Conservation (phyloP, 257 asterid species). For the Solanum bukasovii region DNA sequence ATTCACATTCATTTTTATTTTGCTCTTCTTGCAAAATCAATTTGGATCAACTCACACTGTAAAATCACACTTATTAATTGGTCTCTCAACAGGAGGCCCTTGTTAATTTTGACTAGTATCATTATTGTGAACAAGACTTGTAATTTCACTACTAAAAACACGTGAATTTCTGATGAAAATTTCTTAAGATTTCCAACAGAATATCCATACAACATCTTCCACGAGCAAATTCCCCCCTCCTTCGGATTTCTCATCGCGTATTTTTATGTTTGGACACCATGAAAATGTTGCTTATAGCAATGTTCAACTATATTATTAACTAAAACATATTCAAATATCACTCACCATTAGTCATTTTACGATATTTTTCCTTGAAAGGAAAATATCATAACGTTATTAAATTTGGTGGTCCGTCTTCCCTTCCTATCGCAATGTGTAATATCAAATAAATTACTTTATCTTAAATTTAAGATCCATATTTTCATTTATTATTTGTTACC, state of each 20-base stretch:
- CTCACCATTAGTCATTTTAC: background rate
- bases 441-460: background rate
- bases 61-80: background rate
- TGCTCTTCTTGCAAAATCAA: too few relatives aligned
- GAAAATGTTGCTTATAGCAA: background rate
- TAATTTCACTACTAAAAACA: too few relatives aligned
- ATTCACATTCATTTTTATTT: too few relatives aligned
- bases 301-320: background rate
- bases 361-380: background rate
- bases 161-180: too few relatives aligned
- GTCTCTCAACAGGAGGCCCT: background rate
- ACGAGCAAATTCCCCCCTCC: too few relatives aligned
- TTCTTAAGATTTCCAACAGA: too few relatives aligned
- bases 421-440: background rate
- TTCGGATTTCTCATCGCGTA: too few relatives aligned
- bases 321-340: background rate
- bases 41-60: background rate
- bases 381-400: background rate
- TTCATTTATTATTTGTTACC: background rate
- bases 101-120: too few relatives aligned
- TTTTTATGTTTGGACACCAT: background rate
- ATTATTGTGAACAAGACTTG: too few relatives aligned
- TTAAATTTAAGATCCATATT: background rate
- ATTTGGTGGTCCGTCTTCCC: background rate
- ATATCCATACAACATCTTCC: too few relatives aligned